Conservation (phyloP, 2,329 filamentous ascomycete genomes). For the Alternaria ventricosa region DNA sequence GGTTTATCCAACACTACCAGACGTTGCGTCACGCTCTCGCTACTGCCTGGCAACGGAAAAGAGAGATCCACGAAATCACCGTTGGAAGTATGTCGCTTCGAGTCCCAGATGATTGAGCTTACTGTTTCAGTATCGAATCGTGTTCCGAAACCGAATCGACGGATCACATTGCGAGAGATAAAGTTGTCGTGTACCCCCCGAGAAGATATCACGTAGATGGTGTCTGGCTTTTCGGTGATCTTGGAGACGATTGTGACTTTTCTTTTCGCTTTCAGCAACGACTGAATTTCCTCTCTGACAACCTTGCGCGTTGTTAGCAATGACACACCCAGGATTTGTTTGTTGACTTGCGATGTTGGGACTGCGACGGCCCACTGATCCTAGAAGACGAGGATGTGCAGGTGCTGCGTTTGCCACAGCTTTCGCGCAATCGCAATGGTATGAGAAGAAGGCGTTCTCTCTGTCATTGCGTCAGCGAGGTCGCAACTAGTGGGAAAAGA, state of each 20-base stretch:
- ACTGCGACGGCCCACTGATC: background rate
- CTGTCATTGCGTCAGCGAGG: background rate
- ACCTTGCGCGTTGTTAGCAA: background rate
- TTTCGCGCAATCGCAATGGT: background rate
- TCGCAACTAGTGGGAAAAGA: too few relatives aligned
- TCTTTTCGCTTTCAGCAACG: background rate
- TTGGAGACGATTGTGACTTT: background rate
- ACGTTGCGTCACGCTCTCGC: background rate
- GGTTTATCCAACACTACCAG: background rate
- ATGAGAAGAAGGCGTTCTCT: background rate
- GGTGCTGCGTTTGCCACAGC: background rate
- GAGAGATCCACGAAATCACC: background rate
- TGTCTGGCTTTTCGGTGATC: background rate
- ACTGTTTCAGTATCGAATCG: background rate
- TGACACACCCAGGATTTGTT: too few relatives aligned
- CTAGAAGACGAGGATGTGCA: background rate
- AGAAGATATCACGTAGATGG: background rate
- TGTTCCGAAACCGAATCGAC: background rate
- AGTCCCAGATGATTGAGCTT: background rate
- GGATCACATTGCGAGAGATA: background rate
- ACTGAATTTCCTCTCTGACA: background rate
- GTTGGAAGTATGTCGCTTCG: background rate
- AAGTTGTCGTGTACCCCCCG: background rate
- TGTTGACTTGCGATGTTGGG: background rate
- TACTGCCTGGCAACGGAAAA: background rate